phyloP scores from a whole-genome alignment of 352 stramenopile species.

The Thraustochytrium striatum region DNA sequence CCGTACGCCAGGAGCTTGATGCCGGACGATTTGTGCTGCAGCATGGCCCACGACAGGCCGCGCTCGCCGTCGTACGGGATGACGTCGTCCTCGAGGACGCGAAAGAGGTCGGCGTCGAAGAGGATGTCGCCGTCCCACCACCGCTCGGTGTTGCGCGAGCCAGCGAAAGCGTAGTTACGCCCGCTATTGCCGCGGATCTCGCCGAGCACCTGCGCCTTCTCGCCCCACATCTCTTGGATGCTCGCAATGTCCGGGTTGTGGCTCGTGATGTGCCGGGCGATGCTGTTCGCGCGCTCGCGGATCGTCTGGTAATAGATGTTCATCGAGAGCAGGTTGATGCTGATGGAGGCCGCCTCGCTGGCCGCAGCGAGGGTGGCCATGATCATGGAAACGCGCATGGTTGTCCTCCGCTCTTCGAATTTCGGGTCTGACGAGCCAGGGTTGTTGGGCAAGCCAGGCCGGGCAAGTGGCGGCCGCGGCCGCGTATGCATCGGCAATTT shows the following conservation, averaged over 20 bases:
- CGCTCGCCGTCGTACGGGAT: background rate
- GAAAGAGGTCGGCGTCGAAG: background rate
- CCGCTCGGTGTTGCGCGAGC: background rate
- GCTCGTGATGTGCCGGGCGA: background rate
- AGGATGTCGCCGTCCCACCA: background rate
- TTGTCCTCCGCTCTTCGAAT: too few relatives aligned
- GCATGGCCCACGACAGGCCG: background rate
- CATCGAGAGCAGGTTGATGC: background rate
- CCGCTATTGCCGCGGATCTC: background rate
- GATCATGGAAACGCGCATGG: too few relatives aligned
- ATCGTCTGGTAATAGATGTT: conserved; percentile 1
- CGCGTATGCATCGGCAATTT: too few relatives aligned
- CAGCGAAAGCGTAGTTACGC: background rate
- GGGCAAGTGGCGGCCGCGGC: too few relatives aligned
- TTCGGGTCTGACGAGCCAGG: too few relatives aligned
- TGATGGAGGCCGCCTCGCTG: too few relatives aligned
- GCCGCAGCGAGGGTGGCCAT: too few relatives aligned
- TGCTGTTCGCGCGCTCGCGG: background rate
- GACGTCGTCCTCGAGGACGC: background rate
- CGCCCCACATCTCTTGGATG: background rate
- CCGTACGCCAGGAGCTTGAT: background rate
- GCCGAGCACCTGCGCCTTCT: background rate
- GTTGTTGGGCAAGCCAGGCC: too few relatives aligned
- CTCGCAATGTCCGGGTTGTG: background rate
- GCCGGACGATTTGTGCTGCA: background rate